phyloP scores from a whole-genome alignment of 116 monocot species.

The Papilionanthe hybrid region DNA sequence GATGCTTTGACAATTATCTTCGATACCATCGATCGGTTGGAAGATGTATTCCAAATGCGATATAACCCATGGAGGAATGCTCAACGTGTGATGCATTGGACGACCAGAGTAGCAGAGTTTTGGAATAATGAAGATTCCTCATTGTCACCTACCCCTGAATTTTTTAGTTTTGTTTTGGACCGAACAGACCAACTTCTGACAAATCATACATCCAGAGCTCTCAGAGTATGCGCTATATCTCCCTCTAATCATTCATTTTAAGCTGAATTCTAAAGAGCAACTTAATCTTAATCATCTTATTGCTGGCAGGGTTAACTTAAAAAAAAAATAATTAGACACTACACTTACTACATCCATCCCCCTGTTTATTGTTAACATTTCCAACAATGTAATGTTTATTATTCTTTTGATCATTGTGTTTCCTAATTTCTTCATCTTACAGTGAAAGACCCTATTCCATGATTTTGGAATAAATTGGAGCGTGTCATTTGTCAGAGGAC shows the following conservation, averaged over 20 bases:
- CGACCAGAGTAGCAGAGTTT: not conserved
- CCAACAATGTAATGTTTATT: too few relatives aligned
- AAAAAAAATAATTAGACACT: too few relatives aligned
- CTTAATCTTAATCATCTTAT: too few relatives aligned
- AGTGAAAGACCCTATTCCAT: not conserved
- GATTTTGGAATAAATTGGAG: not conserved
- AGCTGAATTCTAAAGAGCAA: not conserved
- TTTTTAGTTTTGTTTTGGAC: conserved; percentile 40
- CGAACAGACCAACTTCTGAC: conserved; percentile 54
- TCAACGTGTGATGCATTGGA: conserved; percentile 15
- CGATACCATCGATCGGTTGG: conserved; percentile 68
- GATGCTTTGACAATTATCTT: conserved; percentile 72
- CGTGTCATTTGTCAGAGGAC: not conserved
- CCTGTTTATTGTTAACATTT: too few relatives aligned
- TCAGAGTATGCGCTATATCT: conserved; percentile 37
- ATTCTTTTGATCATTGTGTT: too few relatives aligned
- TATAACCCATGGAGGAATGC: conserved; percentile 30
- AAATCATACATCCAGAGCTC: conserved; percentile 44
- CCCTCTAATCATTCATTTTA: conserved; percentile 1
- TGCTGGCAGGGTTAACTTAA: too few relatives aligned
- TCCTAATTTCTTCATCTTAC: not conserved
- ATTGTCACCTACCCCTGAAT: conserved; percentile 44
- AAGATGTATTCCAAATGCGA: conserved; percentile 37
- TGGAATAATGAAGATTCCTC: too few relatives aligned
- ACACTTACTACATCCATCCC: too few relatives aligned